A percentile compares a stretch with the other conserved stretches of the same genome.
Evolutionary conservation across 2,329 filamentous ascomycete species (phyloP).

Genomic region (Dichotomopilus funicola): DNA sequence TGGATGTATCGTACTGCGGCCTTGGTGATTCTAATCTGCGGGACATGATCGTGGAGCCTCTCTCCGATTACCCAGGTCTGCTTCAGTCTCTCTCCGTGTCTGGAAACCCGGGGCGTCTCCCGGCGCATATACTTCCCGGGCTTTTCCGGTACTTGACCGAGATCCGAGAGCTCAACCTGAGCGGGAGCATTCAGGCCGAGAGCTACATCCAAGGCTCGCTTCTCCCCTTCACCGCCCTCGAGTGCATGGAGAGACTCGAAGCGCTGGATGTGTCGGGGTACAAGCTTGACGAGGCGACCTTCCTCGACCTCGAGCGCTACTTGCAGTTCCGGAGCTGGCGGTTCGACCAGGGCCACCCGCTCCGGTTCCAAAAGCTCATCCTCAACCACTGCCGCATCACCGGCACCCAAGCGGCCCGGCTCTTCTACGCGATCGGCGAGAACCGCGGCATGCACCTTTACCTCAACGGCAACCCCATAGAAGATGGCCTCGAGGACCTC

Average conservation of each 20-base stretch:
- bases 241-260: conserved; percentile 41
- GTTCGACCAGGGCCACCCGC: conserved; percentile 22
- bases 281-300: conserved; percentile 46
- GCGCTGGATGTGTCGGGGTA: conserved; percentile 50
- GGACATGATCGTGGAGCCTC: conserved; percentile 39
- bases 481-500: conserved; percentile 45
- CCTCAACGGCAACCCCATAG: conserved; percentile 47
- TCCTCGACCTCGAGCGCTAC: conserved; percentile 42
- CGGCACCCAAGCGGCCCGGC: conserved; percentile 42
- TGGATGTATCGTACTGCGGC: conserved; percentile 47
- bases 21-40: conserved; percentile 44
- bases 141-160: conserved; percentile 38
- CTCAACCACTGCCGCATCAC: conserved; percentile 49
- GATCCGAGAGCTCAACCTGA: conserved; percentile 44
- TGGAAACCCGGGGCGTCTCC: conserved; percentile 45
- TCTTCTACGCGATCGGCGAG: conserved; percentile 45
- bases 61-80: conserved; percentile 39
- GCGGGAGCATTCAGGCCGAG: conserved; percentile 44
- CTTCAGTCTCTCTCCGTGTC: conserved; percentile 47
- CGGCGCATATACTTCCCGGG: conserved; percentile 39
- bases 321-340: conserved; percentile 25
- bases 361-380: conserved; percentile 38
- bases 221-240: conserved; percentile 39
- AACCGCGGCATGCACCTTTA: conserved; percentile 42
- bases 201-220: conserved; percentile 40